Base-by-base conservation (phyloP, 441 rosid genomes). In the Mallotus japonicus region DNA sequence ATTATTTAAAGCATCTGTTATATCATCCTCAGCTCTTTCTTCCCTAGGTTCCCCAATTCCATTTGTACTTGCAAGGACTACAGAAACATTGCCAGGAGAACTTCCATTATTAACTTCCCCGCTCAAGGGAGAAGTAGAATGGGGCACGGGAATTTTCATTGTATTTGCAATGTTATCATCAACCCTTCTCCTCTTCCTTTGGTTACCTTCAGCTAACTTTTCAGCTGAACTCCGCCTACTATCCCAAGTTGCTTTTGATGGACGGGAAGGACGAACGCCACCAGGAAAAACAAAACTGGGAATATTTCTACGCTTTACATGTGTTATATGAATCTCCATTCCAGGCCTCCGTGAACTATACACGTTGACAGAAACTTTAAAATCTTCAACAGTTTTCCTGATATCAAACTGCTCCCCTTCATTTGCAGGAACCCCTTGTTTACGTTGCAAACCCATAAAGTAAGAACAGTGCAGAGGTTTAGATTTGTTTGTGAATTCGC, bases 391-490 rank as follows among this genome's bases (percentile, higher is more conserved):
- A 14, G 99, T 93, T 75, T 87, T 69, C 85, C 98, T 86, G 67
- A 95, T 95, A 86, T 95, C 96, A 54, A 95, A 93, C 60, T 80
- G 95, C 73, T 81, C 93, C 5, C 93, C 91, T 83, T 85, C 97
- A 75, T 84, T 84, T 69, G 79, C 92, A 60, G 92, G 85, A 85
- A 83, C 87, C 81, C 97, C 99, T 82, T 89, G 98, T 78, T 87
- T 95, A 56, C 96, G 90, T 78, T 95, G 98, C 85, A 95, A 85
- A 51, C 98, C 99, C 99, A 95, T 95, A 80, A 93, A 95, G 83
- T 89, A 91, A 32, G 86, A 85, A 83, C 90, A 87, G 76, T 81
- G 86, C 59, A 89, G 90, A 56, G 93, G 91, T 74, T 78, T 90
- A 6, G 90, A 83, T 83, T 85, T 75, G 75, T 95, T 96, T 63